Percentiles rank a stretch among this genome's conserved stretches.
phyloP scores from a whole-genome alignment of 768 basidiomycete genomes.

The Lentinula boryana region DNA sequence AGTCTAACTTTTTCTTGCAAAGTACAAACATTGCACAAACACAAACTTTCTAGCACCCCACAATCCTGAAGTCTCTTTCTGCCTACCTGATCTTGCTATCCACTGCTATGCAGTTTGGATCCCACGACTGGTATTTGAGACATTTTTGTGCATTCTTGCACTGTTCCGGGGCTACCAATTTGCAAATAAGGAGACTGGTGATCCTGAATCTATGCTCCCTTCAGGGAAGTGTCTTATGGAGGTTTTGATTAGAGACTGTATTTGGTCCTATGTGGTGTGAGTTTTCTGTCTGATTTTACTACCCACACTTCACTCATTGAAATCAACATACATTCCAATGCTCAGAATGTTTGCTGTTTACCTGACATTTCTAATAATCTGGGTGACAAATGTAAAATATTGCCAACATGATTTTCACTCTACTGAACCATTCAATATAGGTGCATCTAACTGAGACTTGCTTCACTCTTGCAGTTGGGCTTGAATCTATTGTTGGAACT shows the following conservation, averaged over 20 bases:
- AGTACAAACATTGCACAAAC: neutral
- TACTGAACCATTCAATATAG: constrained; percentile 4
- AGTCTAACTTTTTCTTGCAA: neutral
- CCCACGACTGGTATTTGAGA: constrained; percentile 49
- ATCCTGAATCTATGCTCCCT: constrained; percentile 28
- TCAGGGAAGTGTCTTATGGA: constrained; percentile 40
- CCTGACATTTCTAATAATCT: neutral
- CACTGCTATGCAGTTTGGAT: constrained; percentile 59
- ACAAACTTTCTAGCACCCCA: neutral
- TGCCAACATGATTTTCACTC: no score
- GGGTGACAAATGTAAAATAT: neutral
- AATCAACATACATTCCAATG: no score
- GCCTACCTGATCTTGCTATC: constrained; percentile 12
- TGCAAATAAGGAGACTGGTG: constrained; percentile 22
- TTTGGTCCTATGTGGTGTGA: constrained; percentile 53
- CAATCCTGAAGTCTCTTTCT: neutral
- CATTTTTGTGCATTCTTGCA: constrained; percentile 43
- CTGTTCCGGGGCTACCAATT: constrained; percentile 38
- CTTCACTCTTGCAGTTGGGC: neutral
- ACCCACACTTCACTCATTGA: neutral
- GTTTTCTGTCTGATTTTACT: constrained; percentile 12
- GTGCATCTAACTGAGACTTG: neutral
- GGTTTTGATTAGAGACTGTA: constrained; percentile 50
- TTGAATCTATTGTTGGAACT: neutral
- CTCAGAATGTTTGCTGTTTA: neutral